phyloP scores from a whole-genome alignment of 345 rosid species.

The Sapria himalayana region DNA sequence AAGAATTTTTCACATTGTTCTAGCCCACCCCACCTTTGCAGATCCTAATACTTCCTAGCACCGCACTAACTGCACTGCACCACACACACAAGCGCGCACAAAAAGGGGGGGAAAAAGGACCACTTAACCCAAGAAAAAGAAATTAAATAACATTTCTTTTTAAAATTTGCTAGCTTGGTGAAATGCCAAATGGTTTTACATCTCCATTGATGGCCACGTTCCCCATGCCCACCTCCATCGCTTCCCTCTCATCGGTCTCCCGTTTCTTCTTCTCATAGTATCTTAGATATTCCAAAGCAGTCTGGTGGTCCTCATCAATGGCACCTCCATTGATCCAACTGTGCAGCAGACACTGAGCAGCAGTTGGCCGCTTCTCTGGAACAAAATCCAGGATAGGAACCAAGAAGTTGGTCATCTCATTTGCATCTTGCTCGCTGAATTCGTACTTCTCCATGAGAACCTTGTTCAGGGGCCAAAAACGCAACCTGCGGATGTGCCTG shows the following conservation, averaged over 20 bases:
- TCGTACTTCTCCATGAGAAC: constrained; percentile 48
- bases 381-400: constrained; percentile 50
- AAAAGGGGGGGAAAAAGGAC: too few relatives aligned
- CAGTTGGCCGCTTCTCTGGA: constrained; percentile 50
- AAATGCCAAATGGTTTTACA: constrained; percentile 13
- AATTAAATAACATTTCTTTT: too few relatives aligned
- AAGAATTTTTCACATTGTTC: too few relatives aligned
- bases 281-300: too few relatives aligned
- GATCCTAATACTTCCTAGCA: too few relatives aligned
- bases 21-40: too few relatives aligned
- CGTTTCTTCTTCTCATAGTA: constrained; percentile 15
- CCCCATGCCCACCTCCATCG: constrained; percentile 35
- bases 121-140: too few relatives aligned
- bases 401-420: constrained; percentile 32
- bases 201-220: constrained; percentile 33
- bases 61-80: too few relatives aligned
- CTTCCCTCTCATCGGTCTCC: constrained; percentile 37
- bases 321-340: constrained; percentile 41
- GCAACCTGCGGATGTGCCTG: constrained; percentile 48
- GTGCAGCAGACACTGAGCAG: constrained; percentile 50
- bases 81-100: too few relatives aligned
- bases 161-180: too few relatives aligned
- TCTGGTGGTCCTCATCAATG: constrained; percentile 8
- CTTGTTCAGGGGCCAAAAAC: constrained; percentile 52
- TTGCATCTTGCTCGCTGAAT: constrained; percentile 38